A percentile compares a stretch with the other conserved stretches of the same genome.
These are phyloP conservation scores for Salix arbutifolia DNA, from an alignment of 345 rosid genomes.

Conservation along the genomic window DNA sequence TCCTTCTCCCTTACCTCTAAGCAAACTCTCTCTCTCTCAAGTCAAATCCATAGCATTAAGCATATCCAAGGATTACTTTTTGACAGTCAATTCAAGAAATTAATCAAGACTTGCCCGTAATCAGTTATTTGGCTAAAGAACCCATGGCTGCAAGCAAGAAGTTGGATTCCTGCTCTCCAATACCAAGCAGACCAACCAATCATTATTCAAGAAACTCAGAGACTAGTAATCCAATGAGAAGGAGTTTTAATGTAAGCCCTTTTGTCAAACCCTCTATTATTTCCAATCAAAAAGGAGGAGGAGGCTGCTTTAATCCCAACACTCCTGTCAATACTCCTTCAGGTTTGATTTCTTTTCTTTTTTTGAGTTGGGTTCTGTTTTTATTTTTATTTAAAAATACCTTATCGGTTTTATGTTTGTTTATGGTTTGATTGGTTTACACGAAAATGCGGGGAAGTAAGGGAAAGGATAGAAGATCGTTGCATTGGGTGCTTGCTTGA, in stretches of 20 bases:
- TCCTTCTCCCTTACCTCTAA: not conserved
- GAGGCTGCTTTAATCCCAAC: slow-evolving; percentile 39
- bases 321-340: slow-evolving; percentile 61
- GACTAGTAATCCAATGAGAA: slow-evolving; percentile 47
- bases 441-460: not conserved
- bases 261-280: slow-evolving; percentile 44
- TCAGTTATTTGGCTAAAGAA: not conserved
- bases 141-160: slow-evolving; percentile 21
- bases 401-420: not conserved
- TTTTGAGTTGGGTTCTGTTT: not conserved
- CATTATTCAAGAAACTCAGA: slow-evolving; percentile 58
- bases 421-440: not conserved
- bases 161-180: slow-evolving; percentile 22
- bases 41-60: not conserved
- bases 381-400: not conserved
- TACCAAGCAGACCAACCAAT: slow-evolving; percentile 27
- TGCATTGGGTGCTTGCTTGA: not conserved
- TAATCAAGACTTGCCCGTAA: not conserved
- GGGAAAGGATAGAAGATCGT: not conserved
- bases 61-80: not conserved
- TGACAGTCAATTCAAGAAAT: not conserved
- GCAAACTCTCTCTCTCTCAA: not conserved
- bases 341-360: slow-evolving; percentile 30
- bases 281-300: slow-evolving; percentile 33
- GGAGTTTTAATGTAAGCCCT: slow-evolving; percentile 63